A percentile compares a stretch with the other conserved stretches of the same genome.
These are phyloP conservation scores for Pichia sp. DNA, from an alignment of 1,139 yeast species.

Conservation along the genomic window DNA sequence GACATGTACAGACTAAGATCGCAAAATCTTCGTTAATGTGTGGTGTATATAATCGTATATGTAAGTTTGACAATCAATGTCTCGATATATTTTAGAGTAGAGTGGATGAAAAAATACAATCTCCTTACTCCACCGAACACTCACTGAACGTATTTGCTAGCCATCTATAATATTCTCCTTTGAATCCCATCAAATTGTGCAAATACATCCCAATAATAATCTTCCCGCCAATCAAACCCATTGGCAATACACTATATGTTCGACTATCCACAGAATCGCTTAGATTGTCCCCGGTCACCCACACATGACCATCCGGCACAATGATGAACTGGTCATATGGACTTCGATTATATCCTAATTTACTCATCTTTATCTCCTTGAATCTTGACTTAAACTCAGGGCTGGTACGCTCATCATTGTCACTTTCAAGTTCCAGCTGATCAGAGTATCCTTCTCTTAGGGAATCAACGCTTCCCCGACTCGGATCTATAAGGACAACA, in stretches of 20 bases:
- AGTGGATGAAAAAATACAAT: no score
- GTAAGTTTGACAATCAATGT: background rate
- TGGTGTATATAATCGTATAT: constrained; percentile 4
- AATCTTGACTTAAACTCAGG: constrained; percentile 2
- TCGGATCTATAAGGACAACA: constrained; percentile 73
- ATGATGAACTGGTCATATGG: constrained; percentile 51
- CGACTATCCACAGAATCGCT: constrained; percentile 88
- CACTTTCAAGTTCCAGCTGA: background rate
- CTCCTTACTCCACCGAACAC: background rate
- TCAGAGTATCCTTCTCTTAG: constrained; percentile 11
- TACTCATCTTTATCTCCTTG: constrained; percentile 16
- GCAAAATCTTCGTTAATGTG: constrained; percentile 21
- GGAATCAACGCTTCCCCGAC: constrained; percentile 37
- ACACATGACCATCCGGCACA: constrained; percentile 88
- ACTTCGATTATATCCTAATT: constrained; percentile 21
- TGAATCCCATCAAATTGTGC: constrained; percentile 20
- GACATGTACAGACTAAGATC: constrained; percentile 25
- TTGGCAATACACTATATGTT: constrained; percentile 80
- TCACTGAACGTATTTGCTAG: constrained; percentile 15
- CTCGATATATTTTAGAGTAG: no score
- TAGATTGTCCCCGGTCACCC: constrained; percentile 95
- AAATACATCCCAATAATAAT: constrained; percentile 39
- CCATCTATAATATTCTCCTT: constrained; percentile 20
- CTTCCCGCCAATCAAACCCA: constrained; percentile 84
- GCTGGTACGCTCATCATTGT: background rate